Evolutionary conservation across 179 eudicot species (phyloP).

Genomic region (Gypsophila paniculata): DNA sequence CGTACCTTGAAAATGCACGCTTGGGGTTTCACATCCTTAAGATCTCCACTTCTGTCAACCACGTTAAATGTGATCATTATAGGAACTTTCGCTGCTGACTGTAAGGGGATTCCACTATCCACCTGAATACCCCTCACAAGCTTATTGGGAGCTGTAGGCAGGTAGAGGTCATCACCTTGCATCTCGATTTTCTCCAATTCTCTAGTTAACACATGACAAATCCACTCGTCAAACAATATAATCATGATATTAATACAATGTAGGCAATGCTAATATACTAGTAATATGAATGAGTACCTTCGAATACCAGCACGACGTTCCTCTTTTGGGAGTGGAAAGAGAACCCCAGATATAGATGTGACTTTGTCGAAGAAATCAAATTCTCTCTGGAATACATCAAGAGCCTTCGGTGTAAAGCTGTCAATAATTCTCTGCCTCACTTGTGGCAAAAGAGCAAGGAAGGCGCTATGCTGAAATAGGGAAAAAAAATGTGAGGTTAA

Average conservation of each 20-base stretch:
- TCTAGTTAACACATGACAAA: conserved; percentile 33
- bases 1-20: conserved; percentile 96
- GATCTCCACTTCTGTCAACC: conserved; percentile 71
- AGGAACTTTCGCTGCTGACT: conserved; percentile 98
- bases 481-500: conserved; percentile 7
- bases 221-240: conserved; percentile 10
- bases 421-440: conserved; percentile 76
- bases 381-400: conserved; percentile 64
- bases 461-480: conserved; percentile 52
- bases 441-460: conserved; percentile 60
- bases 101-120: conserved; percentile 94
- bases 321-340: conserved; percentile 87
- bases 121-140: conserved; percentile 84
- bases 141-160: conserved; percentile 86
- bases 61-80: conserved; percentile 98
- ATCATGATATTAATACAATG: neutral
- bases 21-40: conserved; percentile 64
- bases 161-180: conserved; percentile 84
- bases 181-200: conserved; percentile 77
- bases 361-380: conserved; percentile 94
- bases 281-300: conserved; percentile 42
- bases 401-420: conserved; percentile 75
- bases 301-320: conserved; percentile 91
- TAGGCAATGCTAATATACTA: neutral
- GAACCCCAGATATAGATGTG: conserved; percentile 83